Evolutionary conservation across 2,329 filamentous ascomycete species (phyloP), one percentile per base, ranked within the genome.

Genomic region (Ceratocystis colombiana): DNA sequence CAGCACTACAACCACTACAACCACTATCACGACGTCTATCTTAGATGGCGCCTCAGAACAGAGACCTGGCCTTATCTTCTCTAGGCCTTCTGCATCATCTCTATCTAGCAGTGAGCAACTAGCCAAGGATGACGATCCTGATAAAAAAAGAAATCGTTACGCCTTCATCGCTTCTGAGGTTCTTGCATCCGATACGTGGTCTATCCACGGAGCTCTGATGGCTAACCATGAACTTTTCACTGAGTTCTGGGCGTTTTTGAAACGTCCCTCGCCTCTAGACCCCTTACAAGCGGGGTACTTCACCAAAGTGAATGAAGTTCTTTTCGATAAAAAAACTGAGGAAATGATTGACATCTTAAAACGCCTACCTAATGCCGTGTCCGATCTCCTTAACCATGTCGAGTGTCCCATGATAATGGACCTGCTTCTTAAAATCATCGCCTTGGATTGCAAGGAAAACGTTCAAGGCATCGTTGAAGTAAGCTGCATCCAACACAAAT

Each of bases 331-430:
- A 77, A 97, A 97, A 82, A 96, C 95, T 5, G 90, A 95, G 73
- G 93, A 96, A 70, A 99, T 97, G 93, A 80, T 97, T 70, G 85
- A 87, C 20, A 86, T 99, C 69, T 85, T 99, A 75, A 95, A 91
- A 74, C 87, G 85, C 1, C 78, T 96, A 62, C 88, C 94, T 44
- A 84, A 87, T 64, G 88, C 94, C 50, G 85, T 99, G 25, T 81
- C 89, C 12, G 86, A 91, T 70, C 88, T 99, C 78, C 81, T 99
- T 67, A 88, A 88, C 72, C 94, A 99, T 75, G 90, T 99, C 44
- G 94, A 99, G 74, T 96, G 90, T 71, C 93, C 94, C 0, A 96
- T 96, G 88, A 87, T 99, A 48, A 99, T 99, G 94, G 94, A 99
- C 74, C 79, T 99, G 22, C 78, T 99, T 64, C 81, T 99, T 69